Conservation (phyloP, 2,329 filamentous ascomycete genomes). For the Fusarium secorum region DNA sequence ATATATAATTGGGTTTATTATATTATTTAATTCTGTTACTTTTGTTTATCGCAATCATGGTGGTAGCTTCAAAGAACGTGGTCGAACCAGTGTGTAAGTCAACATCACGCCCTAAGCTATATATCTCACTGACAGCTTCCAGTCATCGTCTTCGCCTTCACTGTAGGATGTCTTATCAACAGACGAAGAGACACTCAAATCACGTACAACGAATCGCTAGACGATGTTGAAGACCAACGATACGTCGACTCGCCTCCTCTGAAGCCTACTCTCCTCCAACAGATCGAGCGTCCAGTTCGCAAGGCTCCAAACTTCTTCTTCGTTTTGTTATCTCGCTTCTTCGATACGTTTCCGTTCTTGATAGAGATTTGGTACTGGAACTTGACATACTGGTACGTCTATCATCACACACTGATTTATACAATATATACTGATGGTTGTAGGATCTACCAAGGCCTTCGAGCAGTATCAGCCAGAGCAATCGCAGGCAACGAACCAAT, state of each 20-base stretch:
- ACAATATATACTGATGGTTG: background rate
- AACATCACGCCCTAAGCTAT: rapidly evolving
- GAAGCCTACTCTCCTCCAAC: constrained; percentile 27
- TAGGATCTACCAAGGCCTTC: constrained; percentile 54
- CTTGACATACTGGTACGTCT: constrained; percentile 45
- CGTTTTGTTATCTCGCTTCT: constrained; percentile 43
- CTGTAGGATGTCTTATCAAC: constrained; percentile 39
- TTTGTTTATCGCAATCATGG: background rate
- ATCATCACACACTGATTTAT: background rate
- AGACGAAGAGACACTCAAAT: constrained; percentile 15
- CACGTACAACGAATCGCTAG: background rate
- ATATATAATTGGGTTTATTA: background rate
- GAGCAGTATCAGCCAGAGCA: constrained; percentile 52
- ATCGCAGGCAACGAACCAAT: constrained; percentile 51
- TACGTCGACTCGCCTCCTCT: constrained; percentile 34
- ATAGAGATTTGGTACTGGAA: constrained; percentile 51
- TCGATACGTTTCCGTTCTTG: constrained; percentile 45
- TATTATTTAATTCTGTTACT: background rate
- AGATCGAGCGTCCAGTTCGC: constrained; percentile 11
- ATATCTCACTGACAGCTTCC: background rate
- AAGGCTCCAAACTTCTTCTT: constrained; percentile 39
- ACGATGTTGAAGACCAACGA: constrained; percentile 32
- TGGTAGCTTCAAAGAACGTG: constrained; percentile 7
- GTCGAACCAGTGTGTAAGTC: constrained; percentile 30
- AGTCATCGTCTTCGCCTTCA: constrained; percentile 38